These are phyloP conservation scores for Pyricularia grisea DNA, from an alignment of 2,329 filamentous ascomycete genomes.

Conservation along the genomic window DNA sequence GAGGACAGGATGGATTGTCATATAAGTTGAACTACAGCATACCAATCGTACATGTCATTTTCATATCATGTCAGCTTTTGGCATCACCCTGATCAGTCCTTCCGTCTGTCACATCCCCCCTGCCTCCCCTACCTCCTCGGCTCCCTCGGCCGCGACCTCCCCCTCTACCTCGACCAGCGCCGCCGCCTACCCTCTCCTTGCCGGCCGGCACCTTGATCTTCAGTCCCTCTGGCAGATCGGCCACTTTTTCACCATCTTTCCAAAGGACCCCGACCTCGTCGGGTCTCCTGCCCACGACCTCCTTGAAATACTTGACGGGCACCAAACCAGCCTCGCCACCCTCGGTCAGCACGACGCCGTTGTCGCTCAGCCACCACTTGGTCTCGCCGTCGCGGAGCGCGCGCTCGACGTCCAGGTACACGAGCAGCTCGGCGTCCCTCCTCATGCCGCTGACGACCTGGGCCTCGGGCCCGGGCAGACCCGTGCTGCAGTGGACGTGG, in stretches of 20 bases:
- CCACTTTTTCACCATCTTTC: slow-evolving; percentile 56
- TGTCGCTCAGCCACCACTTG: slow-evolving; percentile 71
- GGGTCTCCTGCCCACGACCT: slow-evolving; percentile 53
- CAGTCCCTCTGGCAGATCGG: slow-evolving; percentile 55
- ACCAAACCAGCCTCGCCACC: slow-evolving; percentile 51
- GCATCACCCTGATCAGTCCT: neutral
- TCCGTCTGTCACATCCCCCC: neutral
- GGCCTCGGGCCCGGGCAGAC: slow-evolving; percentile 40
- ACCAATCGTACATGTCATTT: neutral
- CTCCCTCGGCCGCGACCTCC: neutral
- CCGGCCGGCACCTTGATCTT: slow-evolving; percentile 36
- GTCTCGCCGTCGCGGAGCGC: slow-evolving; percentile 53
- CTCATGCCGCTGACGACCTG: slow-evolving; percentile 73
- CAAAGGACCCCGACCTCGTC: slow-evolving; percentile 56
- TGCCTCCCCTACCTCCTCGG: neutral
- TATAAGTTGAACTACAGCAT: neutral
- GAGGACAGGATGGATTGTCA: neutral
- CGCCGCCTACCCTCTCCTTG: slow-evolving; percentile 29
- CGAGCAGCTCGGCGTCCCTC: slow-evolving; percentile 62
- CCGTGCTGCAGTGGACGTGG: slow-evolving; percentile 83
- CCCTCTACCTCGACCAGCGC: neutral
- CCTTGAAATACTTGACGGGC: slow-evolving; percentile 57
- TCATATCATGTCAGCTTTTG: neutral
- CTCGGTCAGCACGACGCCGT: slow-evolving; percentile 63
- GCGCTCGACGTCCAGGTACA: slow-evolving; percentile 64